Percentiles rank a stretch among this genome's conserved stretches.
Evolutionary conservation across 495 filamentous ascomycete species (phyloP).

Genomic region (Xylaria grammica): DNA sequence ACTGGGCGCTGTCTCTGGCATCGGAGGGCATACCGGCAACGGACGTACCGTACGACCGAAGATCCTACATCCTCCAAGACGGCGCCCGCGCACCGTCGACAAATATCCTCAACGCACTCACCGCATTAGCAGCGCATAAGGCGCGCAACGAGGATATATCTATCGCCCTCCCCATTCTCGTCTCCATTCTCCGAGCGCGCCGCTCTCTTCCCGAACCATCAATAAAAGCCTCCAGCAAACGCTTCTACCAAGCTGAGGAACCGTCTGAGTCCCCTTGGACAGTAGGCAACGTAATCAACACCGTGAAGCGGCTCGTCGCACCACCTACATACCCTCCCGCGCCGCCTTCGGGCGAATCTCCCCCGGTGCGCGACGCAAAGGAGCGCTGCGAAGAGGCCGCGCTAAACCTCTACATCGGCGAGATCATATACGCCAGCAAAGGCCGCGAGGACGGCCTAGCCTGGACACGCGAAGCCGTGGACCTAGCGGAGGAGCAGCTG

Average conservation of each 20-base stretch:
- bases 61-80: conserved; percentile 65
- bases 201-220: conserved; percentile 43
- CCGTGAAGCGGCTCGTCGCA: conserved; percentile 49
- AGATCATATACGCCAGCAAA: conserved; percentile 77
- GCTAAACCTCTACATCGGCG: conserved; percentile 88
- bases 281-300: conserved; percentile 47
- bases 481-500: conserved; percentile 61
- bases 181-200: conserved; percentile 81
- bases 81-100: conserved; percentile 59
- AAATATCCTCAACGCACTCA: conserved; percentile 76
- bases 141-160: conserved; percentile 67
- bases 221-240: conserved; percentile 6
- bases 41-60: conserved; percentile 59
- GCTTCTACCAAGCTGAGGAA: conserved; percentile 14
- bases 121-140: conserved; percentile 75
- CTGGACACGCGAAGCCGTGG: conserved; percentile 86
- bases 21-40: conserved; percentile 50
- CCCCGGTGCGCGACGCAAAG: conserved; percentile 61
- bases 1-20: conserved; percentile 74
- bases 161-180: conserved; percentile 79
- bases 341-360: conserved; percentile 66
- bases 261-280: conserved; percentile 34
- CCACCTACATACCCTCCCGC: conserved; percentile 68
- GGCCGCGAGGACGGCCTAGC: conserved; percentile 68
- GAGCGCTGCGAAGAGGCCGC: conserved; percentile 83